Evolutionary conservation across 345 rosid species (phyloP).

Genomic region (Tarenaya hassleriana): DNA sequence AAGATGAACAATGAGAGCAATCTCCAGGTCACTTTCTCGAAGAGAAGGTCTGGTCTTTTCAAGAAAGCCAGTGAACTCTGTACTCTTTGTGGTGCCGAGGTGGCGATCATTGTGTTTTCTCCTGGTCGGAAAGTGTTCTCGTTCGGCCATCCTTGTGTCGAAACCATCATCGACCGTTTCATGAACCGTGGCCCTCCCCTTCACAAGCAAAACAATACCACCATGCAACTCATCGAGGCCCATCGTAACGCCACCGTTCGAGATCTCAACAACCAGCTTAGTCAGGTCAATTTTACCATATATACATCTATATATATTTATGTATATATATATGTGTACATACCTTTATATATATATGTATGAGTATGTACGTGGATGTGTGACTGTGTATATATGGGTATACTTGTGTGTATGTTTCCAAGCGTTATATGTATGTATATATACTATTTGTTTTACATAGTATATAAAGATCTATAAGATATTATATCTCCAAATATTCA

Average conservation of each 20-base stretch:
- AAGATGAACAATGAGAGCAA: slow-evolving; percentile 22
- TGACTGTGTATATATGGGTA: too few species aligned
- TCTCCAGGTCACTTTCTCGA: slow-evolving; percentile 25
- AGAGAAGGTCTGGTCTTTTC: slow-evolving; percentile 26
- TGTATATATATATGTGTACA: neutral
- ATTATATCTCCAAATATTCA: too few species aligned
- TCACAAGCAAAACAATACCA: neutral
- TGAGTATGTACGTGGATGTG: neutral
- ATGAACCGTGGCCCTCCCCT: slow-evolving; percentile 17
- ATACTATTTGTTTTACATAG: neutral
- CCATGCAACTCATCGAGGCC: slow-evolving; percentile 25
- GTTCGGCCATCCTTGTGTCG: slow-evolving; percentile 52
- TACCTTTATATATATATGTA: neutral
- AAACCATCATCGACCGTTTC: slow-evolving; percentile 29
- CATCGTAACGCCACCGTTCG: slow-evolving; percentile 35
- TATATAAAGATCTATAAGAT: too few species aligned
- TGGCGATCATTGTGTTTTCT: slow-evolving; percentile 21
- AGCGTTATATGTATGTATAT: neutral
- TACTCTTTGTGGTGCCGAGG: slow-evolving; percentile 18
- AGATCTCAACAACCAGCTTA: slow-evolving; percentile 45
- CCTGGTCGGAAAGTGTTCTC: slow-evolving; percentile 39
- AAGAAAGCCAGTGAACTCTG: slow-evolving; percentile 27
- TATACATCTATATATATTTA: neutral
- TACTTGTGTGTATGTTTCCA: too few species aligned
- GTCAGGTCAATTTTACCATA: slow-evolving; percentile 22